Evolutionary conservation across 176 grass and related monocot genomes (phyloP), one percentile per base, ranked within the genome.

Genomic region (Coix lacrymajobi): DNA sequence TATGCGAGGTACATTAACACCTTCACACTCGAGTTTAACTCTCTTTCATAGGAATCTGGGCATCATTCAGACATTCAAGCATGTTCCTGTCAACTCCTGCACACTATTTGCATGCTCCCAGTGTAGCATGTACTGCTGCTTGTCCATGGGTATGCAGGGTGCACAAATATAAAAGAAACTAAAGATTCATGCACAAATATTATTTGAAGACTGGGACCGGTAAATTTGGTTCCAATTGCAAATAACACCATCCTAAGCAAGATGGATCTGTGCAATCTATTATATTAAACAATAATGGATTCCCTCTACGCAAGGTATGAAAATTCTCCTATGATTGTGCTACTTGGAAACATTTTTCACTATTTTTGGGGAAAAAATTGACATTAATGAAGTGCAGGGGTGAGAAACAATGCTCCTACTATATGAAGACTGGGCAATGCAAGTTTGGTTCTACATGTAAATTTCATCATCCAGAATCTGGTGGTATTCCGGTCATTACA

Each of bases 381-480:
- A 69, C 33, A 76, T 57, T 12, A 77, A 73, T 56, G 34, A 89
- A 63, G 52, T 83, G 83, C 83, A 99, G n/a, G 96, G 93, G 97
- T 34, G 97, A 99, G 91, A 99, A 96, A 90, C 93, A 96, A 67
- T 99, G 93, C 80, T 90, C 89, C 87, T 99, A 92, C 85, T 99
- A 99, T 72, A 86, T 96, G 87, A 99, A 96, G 90, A 99, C 97
- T 26, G 97, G 91, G 29, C 88, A 93, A 40, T 99, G 97, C 85
- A 99, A 96, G 81, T 99, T 93, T 83, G 85, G 87, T 78, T 80
- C 85, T 46, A 88, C 87, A 67, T 99, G 97, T 87, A 99, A 99
- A 93, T 99, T 92, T 66, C 90, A 98, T 89, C 93, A 92, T 83
- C 88, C 94, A 71, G 89, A 92, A 73, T 88, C 80, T 83, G 79